Base-by-base conservation (phyloP, 2,329 filamentous ascomycete genomes). In the Huntiella moniliformis region DNA sequence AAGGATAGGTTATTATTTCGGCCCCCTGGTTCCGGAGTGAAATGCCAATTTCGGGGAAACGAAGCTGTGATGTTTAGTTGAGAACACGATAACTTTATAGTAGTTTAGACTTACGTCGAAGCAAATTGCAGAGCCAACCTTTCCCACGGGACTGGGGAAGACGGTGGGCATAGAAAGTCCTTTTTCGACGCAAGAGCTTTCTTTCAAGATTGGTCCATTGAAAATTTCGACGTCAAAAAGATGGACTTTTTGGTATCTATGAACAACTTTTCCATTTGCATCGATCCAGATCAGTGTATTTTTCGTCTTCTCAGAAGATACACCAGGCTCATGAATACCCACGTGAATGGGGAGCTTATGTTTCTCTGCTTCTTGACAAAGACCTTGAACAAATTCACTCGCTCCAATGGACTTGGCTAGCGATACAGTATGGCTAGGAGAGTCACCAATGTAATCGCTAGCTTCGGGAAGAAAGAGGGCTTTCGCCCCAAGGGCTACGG, bases 401-500 rank as follows among this genome's bases (percentile, higher is more conserved):
- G 68, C 64, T 2, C 68, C 58, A 35, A 79, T 71, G 2, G 85
- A 70, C 48, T 71, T 72, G 52, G 76, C 85, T 7, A 95, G 75
- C 4, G 73, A 68, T 6, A 86, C 62, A 0, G 79, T 81, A 54
- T 87, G 77, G 8, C 72, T 60, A 2, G 78, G 67, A 1, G 75
- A 77, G 1, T 71, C 67, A 15, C 76, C 80, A 55, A 95, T 86
- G 66, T 94, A 95, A 64, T 94, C 86, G 47, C 75, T 76, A 17
- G 88, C 88, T 69, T 95, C 88, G 10, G 88, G 88, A 45, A 95
- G 78, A 64, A 96, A 95, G 42, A 95, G 72, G 13, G 82, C 75
- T 73, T 50, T 48, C 38, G 50, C 50, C 3, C 46, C 48, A 3
- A 39, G 38, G 10, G 39, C 10, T 2, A 42, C 48, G 15, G 50